phyloP scores from a whole-genome alignment of 2,329 filamentous ascomycete genomes.

The Beauveria caledonica region DNA sequence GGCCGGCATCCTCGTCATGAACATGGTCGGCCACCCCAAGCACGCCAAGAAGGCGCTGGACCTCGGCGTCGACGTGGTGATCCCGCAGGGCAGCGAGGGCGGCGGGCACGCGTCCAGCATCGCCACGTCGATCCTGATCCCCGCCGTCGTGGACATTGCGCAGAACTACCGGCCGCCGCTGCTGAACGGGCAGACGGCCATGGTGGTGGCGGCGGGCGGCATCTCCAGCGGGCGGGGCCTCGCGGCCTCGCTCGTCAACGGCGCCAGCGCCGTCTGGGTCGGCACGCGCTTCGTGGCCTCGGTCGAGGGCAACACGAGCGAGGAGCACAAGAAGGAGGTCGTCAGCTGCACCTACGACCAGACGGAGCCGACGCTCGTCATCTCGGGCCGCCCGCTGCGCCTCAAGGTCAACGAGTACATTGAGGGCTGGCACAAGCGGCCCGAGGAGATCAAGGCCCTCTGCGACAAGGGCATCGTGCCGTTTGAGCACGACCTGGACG shows the following conservation, averaged over 20 bases:
- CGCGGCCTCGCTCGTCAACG: conserved; percentile 77
- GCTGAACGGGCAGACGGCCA: conserved; percentile 48
- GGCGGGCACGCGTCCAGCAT: conserved; percentile 90
- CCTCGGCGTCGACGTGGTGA: conserved; percentile 82
- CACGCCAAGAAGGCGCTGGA: conserved; percentile 85
- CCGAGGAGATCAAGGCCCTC: conserved; percentile 65
- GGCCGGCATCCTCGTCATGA: conserved; percentile 82
- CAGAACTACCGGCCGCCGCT: conserved; percentile 58
- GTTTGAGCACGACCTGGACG: conserved; percentile 72
- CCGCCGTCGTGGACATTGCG: conserved; percentile 79
- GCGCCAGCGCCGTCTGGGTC: conserved; percentile 85
- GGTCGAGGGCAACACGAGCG: conserved; percentile 70
- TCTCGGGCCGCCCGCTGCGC: conserved; percentile 73
- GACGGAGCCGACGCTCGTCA: conserved; percentile 73
- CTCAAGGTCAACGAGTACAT: conserved; percentile 81
- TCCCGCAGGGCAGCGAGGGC: conserved; percentile 86
- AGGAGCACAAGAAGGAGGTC: conserved; percentile 76
- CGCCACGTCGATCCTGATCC: conserved; percentile 77
- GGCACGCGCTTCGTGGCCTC: conserved; percentile 86
- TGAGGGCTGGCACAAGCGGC: conserved; percentile 67
- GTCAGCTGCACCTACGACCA: conserved; percentile 71
- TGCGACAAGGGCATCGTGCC: conserved; percentile 73
- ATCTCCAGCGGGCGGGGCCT: conserved; percentile 76
- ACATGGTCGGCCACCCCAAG: conserved; percentile 91
- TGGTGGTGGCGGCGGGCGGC: conserved; percentile 85